phyloP scores from a whole-genome alignment of 805 yeast genomes.

The Hanseniaspora hatyaiensis region DNA sequence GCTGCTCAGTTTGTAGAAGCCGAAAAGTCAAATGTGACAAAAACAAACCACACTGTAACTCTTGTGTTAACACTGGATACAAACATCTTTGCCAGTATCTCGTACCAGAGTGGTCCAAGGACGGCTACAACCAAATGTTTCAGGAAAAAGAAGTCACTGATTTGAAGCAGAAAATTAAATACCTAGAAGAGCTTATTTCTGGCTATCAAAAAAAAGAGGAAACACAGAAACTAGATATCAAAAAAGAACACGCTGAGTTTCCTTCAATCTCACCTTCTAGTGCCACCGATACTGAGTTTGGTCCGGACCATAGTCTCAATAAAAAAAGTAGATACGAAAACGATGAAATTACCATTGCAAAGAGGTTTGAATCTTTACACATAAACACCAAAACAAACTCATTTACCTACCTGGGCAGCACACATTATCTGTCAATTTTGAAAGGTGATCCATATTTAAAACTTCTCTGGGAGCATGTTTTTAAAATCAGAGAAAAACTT shows the following conservation, averaged over 20 bases:
- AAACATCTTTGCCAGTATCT: conserved; percentile 46
- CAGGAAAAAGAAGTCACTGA: conserved; percentile 38
- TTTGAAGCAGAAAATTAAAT: conserved; percentile 45
- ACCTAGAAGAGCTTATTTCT: conserved; percentile 39
- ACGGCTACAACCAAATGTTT: conserved; percentile 38
- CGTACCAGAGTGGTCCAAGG: conserved; percentile 49
- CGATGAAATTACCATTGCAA: conserved; percentile 32
- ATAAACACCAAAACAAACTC: conserved; percentile 31
- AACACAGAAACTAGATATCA: neutral
- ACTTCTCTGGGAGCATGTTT: conserved; percentile 42
- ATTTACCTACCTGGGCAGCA: conserved; percentile 38
- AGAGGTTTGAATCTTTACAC: conserved; percentile 37
- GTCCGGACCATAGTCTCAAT: neutral
- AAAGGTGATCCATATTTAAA: conserved; percentile 48
- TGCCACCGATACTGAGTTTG: neutral
- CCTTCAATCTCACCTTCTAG: too few relatives aligned
- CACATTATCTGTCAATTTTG: conserved; percentile 50
- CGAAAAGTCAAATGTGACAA: conserved; percentile 42
- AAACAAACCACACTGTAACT: conserved; percentile 45
- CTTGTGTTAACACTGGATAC: conserved; percentile 47
- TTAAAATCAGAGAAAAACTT: conserved; percentile 32
- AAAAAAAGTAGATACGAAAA: conserved; percentile 22
- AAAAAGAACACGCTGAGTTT: too few relatives aligned
- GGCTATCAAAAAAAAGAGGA: conserved; percentile 23
- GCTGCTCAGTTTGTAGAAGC: conserved; percentile 39